Evolutionary conservation across 2,329 filamentous ascomycete genomes (phyloP).

Genomic region (Ophioceras dolichostomum): DNA sequence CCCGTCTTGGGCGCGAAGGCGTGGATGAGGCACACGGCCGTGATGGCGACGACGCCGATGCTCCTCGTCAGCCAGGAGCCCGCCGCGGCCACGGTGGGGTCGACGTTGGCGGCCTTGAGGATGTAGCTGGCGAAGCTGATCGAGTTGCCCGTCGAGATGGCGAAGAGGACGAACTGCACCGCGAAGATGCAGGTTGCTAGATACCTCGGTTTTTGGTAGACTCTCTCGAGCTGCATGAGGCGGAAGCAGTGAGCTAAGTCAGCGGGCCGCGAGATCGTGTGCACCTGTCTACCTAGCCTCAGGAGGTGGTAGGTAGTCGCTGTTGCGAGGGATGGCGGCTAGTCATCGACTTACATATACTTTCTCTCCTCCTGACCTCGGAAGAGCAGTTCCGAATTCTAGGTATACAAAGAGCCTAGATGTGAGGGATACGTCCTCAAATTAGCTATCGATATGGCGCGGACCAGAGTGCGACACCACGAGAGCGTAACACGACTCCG

Average conservation of each 20-base stretch:
- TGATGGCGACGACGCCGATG: slow-evolving; percentile 19
- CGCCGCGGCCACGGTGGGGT: slow-evolving; percentile 20
- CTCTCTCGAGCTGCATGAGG: slow-evolving; percentile 15
- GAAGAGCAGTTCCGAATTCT: slow-evolving; percentile 36
- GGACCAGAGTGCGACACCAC: too few species aligned
- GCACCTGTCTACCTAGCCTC: not conserved
- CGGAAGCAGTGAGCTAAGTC: not conserved
- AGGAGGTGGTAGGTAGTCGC: not conserved
- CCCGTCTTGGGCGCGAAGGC: slow-evolving; percentile 19
- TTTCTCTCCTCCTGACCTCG: slow-evolving; percentile 25
- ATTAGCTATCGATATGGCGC: too few species aligned
- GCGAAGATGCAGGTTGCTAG: slow-evolving; percentile 21
- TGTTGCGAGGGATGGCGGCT: not conserved
- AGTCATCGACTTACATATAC: slow-evolving; percentile 23
- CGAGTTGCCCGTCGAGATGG: slow-evolving; percentile 21
- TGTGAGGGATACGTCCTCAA: too few species aligned
- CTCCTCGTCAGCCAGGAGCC: slow-evolving; percentile 18
- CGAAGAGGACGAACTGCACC: slow-evolving; percentile 22
- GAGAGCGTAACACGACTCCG: too few species aligned
- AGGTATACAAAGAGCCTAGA: slow-evolving; percentile 27
- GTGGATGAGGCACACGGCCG: slow-evolving; percentile 22
- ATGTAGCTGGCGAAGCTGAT: slow-evolving; percentile 20
- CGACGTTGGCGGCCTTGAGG: slow-evolving; percentile 18
- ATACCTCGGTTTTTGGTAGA: slow-evolving; percentile 19
- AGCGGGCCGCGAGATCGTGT: not conserved